A percentile compares a stretch with the other conserved stretches of the same genome.
phyloP scores from a whole-genome alignment of 1,284 basidiomycete species.

The Pseudozyma pruni region DNA sequence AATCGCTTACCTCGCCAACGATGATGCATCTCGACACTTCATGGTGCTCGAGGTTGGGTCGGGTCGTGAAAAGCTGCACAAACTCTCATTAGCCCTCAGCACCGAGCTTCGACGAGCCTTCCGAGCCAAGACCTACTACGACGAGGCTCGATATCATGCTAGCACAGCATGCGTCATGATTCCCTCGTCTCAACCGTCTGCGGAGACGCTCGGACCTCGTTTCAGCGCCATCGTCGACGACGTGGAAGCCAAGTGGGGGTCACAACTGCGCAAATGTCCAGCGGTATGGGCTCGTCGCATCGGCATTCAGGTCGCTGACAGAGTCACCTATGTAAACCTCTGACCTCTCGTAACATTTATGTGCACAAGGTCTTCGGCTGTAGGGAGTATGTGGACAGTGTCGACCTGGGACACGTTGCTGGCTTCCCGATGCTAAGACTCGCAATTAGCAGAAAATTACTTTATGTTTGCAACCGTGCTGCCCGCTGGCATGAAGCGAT shows the following conservation, averaged over 20 bases:
- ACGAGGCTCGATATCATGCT: constrained; percentile 50
- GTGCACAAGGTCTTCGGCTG: no score
- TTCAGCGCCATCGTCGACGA: constrained; percentile 10
- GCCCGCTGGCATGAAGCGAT: not conserved
- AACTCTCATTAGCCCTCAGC: constrained; percentile 20
- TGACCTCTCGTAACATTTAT: not conserved
- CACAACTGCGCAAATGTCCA: constrained; percentile 16
- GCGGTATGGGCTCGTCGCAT: constrained; percentile 23
- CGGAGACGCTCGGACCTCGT: not conserved
- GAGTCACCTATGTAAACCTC: constrained; percentile 27
- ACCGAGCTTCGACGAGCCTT: constrained; percentile 30
- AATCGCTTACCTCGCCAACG: constrained; percentile 34
- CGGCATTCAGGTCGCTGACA: constrained; percentile 35
- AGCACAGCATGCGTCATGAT: constrained; percentile 23
- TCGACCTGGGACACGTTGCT: no score
- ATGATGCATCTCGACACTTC: constrained; percentile 38
- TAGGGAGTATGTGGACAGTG: no score
- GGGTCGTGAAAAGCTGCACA: constrained; percentile 38
- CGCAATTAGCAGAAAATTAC: no score
- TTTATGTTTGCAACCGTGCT: not conserved
- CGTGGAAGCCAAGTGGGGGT: constrained; percentile 13
- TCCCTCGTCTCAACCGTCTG: not conserved
- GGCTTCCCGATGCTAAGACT: no score
- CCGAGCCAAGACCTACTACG: constrained; percentile 41
- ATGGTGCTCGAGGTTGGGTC: constrained; percentile 43